Percentiles rank a stretch among this genome's conserved stretches.
phyloP scores from a whole-genome alignment of 2,329 filamentous ascomycete genomes.

The Fusarium nurragi region DNA sequence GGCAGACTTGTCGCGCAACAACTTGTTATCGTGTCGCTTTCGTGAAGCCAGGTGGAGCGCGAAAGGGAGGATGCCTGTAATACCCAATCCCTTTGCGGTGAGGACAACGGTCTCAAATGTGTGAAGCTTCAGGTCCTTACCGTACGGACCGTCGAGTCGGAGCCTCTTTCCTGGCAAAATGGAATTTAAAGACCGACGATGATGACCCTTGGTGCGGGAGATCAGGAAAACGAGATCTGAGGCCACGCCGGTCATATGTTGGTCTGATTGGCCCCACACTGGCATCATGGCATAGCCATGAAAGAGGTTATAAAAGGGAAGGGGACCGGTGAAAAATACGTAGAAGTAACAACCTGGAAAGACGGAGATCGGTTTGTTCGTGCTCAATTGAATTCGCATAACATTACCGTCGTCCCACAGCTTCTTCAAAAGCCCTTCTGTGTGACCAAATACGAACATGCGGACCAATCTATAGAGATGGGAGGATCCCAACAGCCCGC shows the following conservation, averaged over 20 bases:
- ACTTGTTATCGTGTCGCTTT: neutral
- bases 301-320: neutral
- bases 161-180: neutral
- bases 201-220: neutral
- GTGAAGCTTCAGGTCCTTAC: neutral
- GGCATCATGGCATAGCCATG: neutral
- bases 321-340: neutral
- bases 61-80: neutral
- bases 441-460: neutral
- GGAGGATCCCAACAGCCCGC: neutral
- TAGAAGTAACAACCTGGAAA: constrained; percentile 1
- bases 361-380: neutral
- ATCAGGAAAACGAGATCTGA: neutral
- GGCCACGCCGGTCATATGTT: neutral
- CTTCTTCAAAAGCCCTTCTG: neutral
- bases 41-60: neutral
- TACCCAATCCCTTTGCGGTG: neutral
- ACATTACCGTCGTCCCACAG: neutral
- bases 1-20: neutral
- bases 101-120: constrained; percentile 2
- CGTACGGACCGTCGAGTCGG: neutral
- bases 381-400: neutral
- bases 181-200: neutral
- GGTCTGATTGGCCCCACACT: neutral
- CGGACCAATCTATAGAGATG: neutral